phyloP scores from a whole-genome alignment of 257 asterid genomes.

The Petunia secreta region DNA sequence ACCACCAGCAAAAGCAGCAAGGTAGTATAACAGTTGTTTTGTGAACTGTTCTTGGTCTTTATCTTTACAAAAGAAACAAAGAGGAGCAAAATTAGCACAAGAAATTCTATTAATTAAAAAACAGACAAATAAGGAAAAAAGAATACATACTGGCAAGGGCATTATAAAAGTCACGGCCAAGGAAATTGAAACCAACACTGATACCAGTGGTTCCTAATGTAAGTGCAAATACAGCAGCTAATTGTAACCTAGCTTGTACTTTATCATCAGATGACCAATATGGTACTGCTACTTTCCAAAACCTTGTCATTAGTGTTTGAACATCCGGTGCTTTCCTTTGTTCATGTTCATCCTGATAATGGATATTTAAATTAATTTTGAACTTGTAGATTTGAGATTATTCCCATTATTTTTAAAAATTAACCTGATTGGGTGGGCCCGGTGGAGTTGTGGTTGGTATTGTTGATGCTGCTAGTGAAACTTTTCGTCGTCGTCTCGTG shows the following conservation, averaged over 20 bases:
- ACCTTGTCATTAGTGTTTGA: conserved; percentile 56
- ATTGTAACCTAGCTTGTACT: conserved; percentile 66
- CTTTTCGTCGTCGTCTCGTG: not conserved
- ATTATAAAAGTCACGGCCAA: conserved; percentile 89
- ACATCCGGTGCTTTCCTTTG: conserved; percentile 52
- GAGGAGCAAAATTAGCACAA: conserved; percentile 11
- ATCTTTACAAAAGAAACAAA: conserved; percentile 47
- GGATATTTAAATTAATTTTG: not conserved
- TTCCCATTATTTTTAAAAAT: not conserved
- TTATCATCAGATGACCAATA: conserved; percentile 90
- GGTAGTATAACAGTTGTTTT: conserved; percentile 73
- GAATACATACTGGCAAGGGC: conserved; percentile 82
- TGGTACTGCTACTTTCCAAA: conserved; percentile 91
- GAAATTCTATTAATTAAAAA: not conserved
- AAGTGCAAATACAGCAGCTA: conserved; percentile 83
- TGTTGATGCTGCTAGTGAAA: conserved; percentile 2
- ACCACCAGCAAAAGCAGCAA: conserved; percentile 82
- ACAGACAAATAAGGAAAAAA: not conserved
- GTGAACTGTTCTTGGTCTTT: conserved; percentile 89
- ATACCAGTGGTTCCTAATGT: conserved; percentile 94
- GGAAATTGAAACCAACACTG: conserved; percentile 87
- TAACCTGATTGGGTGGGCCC: not conserved
- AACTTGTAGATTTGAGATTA: not conserved
- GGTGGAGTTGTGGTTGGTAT: not conserved
- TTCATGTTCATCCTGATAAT: conserved; percentile 40